phyloP scores from a whole-genome alignment of 306 rosid genomes.

The Corylus avellana region DNA sequence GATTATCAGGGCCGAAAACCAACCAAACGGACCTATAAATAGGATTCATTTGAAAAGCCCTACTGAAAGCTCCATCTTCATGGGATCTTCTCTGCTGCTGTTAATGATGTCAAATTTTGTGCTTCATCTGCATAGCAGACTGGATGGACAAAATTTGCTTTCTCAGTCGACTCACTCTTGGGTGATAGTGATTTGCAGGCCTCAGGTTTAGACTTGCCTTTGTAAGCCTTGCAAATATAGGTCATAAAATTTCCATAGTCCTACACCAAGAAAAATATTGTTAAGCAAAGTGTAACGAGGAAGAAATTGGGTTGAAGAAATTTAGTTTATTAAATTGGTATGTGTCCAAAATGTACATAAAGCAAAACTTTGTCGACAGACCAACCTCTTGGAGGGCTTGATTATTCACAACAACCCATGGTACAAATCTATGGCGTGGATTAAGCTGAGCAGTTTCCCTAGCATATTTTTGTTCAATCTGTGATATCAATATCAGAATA shows the following conservation, averaged over 20 bases:
- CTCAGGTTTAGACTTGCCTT: slow-evolving; percentile 45
- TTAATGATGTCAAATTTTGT: slow-evolving; percentile 35
- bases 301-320: no score
- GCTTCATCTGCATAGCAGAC: slow-evolving; percentile 41
- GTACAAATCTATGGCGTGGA: slow-evolving; percentile 76
- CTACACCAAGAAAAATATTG: slow-evolving; percentile 33
- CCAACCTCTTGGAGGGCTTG: slow-evolving; percentile 73
- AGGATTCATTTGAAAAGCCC: no score
- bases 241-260: slow-evolving; percentile 53
- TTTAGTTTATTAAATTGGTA: no score
- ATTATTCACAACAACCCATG: slow-evolving; percentile 81
- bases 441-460: slow-evolving; percentile 61
- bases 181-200: slow-evolving; percentile 51
- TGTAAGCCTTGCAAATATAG: slow-evolving; percentile 66
- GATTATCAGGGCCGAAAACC: no score
- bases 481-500: slow-evolving; percentile 4
- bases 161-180: slow-evolving; percentile 21
- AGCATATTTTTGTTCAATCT: slow-evolving; percentile 67
- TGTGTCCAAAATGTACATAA: no score
- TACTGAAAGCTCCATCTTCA: slow-evolving; percentile 16
- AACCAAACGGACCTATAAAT: no score
- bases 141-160: slow-evolving; percentile 25
- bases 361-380: background rate
- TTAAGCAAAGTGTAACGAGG: background rate
- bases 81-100: slow-evolving; percentile 15